phyloP scores from a whole-genome alignment of 2,329 filamentous ascomycete species.

The Cladosporium sp. region DNA sequence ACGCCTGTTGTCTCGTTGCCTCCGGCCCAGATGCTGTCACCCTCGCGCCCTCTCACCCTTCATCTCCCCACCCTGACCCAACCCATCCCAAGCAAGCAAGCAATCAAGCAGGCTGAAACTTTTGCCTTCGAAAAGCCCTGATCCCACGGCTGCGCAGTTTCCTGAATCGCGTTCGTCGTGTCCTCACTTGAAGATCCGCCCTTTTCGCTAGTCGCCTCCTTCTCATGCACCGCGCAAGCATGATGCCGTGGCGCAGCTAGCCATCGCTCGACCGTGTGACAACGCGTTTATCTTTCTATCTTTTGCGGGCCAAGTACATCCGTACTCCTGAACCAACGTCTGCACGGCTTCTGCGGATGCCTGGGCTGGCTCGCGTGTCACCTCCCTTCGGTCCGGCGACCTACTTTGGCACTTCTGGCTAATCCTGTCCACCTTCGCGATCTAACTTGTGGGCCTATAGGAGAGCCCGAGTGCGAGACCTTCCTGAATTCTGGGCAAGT shows the following conservation, averaged over 20 bases:
- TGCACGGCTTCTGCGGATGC: slow-evolving; percentile 17
- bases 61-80: slow-evolving; percentile 7
- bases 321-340: slow-evolving; percentile 17
- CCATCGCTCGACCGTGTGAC: slow-evolving; percentile 12
- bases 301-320: slow-evolving; percentile 15
- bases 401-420: slow-evolving; percentile 12
- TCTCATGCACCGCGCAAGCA: slow-evolving; percentile 19
- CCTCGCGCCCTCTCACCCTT: slow-evolving; percentile 6
- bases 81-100: not conserved
- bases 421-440: slow-evolving; percentile 4
- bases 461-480: slow-evolving; percentile 6
- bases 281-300: slow-evolving; percentile 1
- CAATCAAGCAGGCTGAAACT: not conserved
- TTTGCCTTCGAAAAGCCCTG: slow-evolving; percentile 7
- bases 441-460: slow-evolving; percentile 12
- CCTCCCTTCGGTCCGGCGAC: slow-evolving; percentile 15
- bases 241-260: slow-evolving; percentile 17
- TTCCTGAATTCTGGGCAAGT: slow-evolving; percentile 1
- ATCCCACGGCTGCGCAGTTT: slow-evolving; percentile 15
- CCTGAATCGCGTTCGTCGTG: slow-evolving; percentile 16
- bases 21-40: not conserved
- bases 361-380: slow-evolving; percentile 17
- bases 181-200: slow-evolving; percentile 17
- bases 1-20: not conserved
- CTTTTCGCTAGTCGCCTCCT: slow-evolving; percentile 11